Conservation (phyloP, 176 grass and related monocot species). For the Dactylis glomerata region DNA sequence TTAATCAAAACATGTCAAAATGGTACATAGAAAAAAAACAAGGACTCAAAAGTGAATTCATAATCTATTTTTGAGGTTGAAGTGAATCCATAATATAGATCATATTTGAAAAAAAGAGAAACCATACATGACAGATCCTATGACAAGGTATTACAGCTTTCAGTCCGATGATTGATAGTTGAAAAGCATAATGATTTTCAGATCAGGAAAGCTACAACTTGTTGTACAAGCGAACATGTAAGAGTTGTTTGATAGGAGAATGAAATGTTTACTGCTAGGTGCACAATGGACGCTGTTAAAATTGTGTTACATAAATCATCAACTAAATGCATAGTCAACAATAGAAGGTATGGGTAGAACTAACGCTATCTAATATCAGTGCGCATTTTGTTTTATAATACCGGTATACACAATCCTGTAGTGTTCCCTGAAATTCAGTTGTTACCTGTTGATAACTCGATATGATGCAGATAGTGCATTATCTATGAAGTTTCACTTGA, state of each 20-base stretch:
- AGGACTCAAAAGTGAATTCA: background rate
- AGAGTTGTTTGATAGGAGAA: background rate
- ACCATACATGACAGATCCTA: background rate
- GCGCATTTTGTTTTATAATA: background rate
- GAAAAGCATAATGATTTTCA: background rate
- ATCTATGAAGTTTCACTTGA: no score
- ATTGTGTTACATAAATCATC: background rate
- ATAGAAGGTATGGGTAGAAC: no score
- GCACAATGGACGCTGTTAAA: background rate
- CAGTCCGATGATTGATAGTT: background rate
- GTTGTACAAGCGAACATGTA: background rate
- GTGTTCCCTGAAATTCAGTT: no score
- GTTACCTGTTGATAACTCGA: no score
- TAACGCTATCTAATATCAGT: background rate
- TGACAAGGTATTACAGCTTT: background rate
- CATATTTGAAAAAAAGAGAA: background rate
- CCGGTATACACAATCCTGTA: background rate
- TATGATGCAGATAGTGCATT: no score
- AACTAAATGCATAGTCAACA: background rate
- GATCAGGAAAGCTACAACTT: background rate
- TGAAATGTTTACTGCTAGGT: background rate
- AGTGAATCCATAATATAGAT: background rate
- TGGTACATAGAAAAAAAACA: background rate
- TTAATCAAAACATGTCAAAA: background rate
- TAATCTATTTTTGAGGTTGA: no score